These are phyloP conservation scores for Phytophthora citricola DNA, from an alignment of 352 stramenopile species.

Conservation along the genomic window DNA sequence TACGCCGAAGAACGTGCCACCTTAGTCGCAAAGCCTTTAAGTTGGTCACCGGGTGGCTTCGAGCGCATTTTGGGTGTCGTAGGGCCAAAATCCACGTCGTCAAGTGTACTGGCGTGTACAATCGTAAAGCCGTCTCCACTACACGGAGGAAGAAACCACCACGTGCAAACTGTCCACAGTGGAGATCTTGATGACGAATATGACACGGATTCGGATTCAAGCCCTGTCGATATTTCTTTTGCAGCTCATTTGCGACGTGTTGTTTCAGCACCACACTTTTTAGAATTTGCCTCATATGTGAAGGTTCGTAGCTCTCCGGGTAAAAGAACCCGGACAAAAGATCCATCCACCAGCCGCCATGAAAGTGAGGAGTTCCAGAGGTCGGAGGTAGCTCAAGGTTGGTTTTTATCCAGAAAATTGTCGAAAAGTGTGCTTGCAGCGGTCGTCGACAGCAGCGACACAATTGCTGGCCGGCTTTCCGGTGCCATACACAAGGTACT, in stretches of 20 bases:
- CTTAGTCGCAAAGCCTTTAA: constrained; percentile 16
- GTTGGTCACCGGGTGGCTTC: constrained; percentile 1
- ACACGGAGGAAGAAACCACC: constrained; percentile 16
- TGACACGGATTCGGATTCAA: constrained; percentile 22
- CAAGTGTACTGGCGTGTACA: constrained; percentile 18
- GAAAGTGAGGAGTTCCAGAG: constrained; percentile 16
- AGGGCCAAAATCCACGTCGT: constrained; percentile 15
- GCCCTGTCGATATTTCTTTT: constrained; percentile 10
- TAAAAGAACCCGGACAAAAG: constrained; percentile 22
- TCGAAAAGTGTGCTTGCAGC: constrained; percentile 15
- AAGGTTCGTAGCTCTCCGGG: constrained; percentile 21
- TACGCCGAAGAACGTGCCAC: constrained; percentile 11
- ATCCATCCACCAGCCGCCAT: constrained; percentile 22
- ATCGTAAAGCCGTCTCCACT: constrained; percentile 7
- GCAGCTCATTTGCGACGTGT: constrained; percentile 5
- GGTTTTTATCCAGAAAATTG: constrained; percentile 5
- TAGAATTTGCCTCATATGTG: constrained; percentile 25
- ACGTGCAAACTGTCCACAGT: constrained; percentile 8
- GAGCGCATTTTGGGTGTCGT: constrained; percentile 8
- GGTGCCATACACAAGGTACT: constrained; percentile 11
- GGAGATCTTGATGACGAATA: constrained; percentile 9
- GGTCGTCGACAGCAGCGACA: constrained; percentile 15
- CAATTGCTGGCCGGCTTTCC: constrained; percentile 6
- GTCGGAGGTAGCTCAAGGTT: constrained; percentile 7
- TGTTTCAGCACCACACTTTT: constrained; percentile 13